These are phyloP conservation scores for Musa acuminata DNA, from an alignment of 176 grass and related monocot genomes.

Conservation along the genomic window DNA sequence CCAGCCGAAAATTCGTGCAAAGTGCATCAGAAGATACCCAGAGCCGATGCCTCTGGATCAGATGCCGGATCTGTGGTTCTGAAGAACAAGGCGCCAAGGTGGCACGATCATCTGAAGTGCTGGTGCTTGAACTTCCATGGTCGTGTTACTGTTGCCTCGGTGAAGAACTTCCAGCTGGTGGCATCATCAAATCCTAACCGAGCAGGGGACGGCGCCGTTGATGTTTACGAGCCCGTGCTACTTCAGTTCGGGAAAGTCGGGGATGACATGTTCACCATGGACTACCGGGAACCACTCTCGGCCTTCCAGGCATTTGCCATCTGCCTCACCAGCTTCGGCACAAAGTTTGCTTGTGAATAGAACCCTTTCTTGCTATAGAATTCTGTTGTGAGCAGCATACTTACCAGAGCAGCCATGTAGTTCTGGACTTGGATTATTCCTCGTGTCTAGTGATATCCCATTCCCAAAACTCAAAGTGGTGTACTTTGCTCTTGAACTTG, in stretches of 20 bases:
- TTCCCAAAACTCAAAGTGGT: too few relatives aligned
- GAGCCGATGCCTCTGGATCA: not conserved
- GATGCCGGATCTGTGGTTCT: constrained; percentile 30
- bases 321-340: constrained; percentile 93
- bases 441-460: too few relatives aligned
- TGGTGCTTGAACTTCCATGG: constrained; percentile 98
- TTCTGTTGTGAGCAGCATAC: not conserved
- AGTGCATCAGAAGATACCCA: not conserved
- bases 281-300: constrained; percentile 80
- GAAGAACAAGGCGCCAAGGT: constrained; percentile 85
- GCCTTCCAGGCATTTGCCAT: constrained; percentile 93
- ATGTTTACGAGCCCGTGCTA: constrained; percentile 69
- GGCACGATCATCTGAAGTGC: constrained; percentile 90
- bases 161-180: constrained; percentile 92
- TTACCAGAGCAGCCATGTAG: too few relatives aligned
- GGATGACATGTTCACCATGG: constrained; percentile 79
- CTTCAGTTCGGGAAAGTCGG: constrained; percentile 92
- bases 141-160: constrained; percentile 71
- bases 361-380: not conserved
- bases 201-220: constrained; percentile 23
- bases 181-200: constrained; percentile 26
- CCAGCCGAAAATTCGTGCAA: not conserved
- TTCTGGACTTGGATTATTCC: too few relatives aligned
- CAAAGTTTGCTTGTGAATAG: constrained; percentile 94
- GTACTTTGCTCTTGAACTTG: too few relatives aligned